phyloP scores from a whole-genome alignment of 2,329 filamentous ascomycete species.

The Aspergillus pseudonomiae region DNA sequence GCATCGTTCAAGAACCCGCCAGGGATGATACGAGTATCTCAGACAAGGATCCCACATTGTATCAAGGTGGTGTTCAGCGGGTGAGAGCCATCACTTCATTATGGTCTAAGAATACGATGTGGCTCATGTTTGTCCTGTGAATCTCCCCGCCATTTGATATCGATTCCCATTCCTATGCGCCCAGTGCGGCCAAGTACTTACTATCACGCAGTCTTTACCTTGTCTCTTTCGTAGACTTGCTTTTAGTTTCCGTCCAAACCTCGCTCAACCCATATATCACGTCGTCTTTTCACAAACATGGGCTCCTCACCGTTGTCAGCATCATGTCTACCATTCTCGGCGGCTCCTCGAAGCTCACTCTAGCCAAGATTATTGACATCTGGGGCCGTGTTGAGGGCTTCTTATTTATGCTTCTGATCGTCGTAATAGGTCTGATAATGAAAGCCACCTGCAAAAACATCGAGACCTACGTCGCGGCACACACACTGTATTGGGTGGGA shows the following conservation, averaged over 20 bases:
- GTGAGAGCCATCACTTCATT: background rate
- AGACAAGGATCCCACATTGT: background rate
- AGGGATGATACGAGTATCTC: background rate
- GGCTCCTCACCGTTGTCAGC: background rate
- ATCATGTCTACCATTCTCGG: slow-evolving; percentile 1
- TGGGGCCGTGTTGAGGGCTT: slow-evolving; percentile 4
- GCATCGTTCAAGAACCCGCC: background rate
- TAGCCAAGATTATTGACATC: slow-evolving; percentile 6
- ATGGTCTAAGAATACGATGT: slow-evolving; percentile 2
- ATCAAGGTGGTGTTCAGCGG: background rate
- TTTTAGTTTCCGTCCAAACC: background rate
- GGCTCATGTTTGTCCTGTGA: background rate
- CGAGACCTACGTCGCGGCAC: background rate
- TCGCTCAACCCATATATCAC: slow-evolving; percentile 6
- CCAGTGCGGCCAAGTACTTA: background rate
- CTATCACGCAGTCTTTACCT: background rate
- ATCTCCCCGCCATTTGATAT: background rate
- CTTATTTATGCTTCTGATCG: background rate
- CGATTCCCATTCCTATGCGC: too few species aligned
- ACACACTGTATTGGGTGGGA: background rate
- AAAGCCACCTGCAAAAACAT: background rate
- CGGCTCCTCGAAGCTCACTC: slow-evolving; percentile 1
- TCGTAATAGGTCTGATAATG: background rate
- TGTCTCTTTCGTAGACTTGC: slow-evolving; percentile 3
- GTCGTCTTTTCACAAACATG: background rate